Conservation (phyloP, 257 asterid species). For the Ballota nigra region DNA sequence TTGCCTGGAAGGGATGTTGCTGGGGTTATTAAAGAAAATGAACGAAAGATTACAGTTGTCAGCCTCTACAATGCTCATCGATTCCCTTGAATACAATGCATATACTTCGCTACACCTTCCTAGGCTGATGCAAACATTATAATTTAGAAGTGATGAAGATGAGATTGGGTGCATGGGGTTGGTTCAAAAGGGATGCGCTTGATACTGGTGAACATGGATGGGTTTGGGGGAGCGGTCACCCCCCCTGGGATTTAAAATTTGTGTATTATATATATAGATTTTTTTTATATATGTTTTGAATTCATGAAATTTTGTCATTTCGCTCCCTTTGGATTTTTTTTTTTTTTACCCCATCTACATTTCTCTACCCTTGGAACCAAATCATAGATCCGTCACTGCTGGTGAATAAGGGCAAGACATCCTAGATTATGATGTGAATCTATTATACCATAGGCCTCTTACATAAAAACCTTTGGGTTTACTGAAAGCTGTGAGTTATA, state of each 20-base stretch:
- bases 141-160: not conserved
- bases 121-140: not conserved
- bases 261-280: too few relatives aligned
- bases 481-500: conserved; percentile 13
- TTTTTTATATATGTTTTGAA: too few relatives aligned
- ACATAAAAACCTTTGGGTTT: not conserved
- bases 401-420: conserved; percentile 9
- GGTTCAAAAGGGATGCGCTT: not conserved
- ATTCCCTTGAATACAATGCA: not conserved
- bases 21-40: not conserved
- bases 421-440: not conserved
- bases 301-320: too few relatives aligned
- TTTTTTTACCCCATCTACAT: too few relatives aligned
- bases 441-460: not conserved
- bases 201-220: too few relatives aligned
- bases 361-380: too few relatives aligned
- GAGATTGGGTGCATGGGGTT: not conserved
- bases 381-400: too few relatives aligned
- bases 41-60: not conserved
- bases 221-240: too few relatives aligned
- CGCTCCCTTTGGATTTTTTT: too few relatives aligned
- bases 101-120: not conserved
- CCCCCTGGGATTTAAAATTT: too few relatives aligned
- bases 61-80: not conserved
- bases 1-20: not conserved